Percentiles rank a stretch among this genome's conserved stretches.
Evolutionary conservation across 768 basidiomycete species (phyloP).

Genomic region (Amanita rubescens): DNA sequence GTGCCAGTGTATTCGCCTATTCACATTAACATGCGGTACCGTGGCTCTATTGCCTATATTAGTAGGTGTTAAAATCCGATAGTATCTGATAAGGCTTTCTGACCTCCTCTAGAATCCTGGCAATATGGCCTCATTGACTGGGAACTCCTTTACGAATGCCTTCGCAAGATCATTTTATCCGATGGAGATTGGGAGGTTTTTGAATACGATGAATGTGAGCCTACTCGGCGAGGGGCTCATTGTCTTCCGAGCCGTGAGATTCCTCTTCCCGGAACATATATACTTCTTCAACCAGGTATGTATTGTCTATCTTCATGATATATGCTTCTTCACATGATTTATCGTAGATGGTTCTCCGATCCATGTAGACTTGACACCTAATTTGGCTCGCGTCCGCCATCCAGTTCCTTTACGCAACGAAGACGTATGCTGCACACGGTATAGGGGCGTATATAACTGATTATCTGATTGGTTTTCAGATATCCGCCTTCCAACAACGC

Average conservation of each 20-base stretch:
- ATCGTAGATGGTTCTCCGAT: neutral
- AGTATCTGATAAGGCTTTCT: no score
- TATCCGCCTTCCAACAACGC: no score
- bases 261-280: neutral
- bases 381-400: neutral
- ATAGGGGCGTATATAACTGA: no score
- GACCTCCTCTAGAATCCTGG: no score
- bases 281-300: neutral
- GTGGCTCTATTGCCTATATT: no score
- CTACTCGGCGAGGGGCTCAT: neutral
- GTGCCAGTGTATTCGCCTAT: no score
- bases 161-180: neutral
- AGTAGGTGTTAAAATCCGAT: no score
- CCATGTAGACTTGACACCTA: neutral
- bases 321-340: neutral
- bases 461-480: no score
- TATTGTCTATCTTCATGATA: neutral
- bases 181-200: neutral
- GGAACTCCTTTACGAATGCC: neutral
- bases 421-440: neutral
- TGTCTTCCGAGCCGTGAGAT: neutral
- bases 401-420: no score
- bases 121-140: neutral
- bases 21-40: no score
- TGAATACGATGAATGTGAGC: neutral